Percentiles rank a stretch among this genome's conserved stretches.
phyloP scores from a whole-genome alignment of 768 basidiomycete genomes.

The Heimioporus sp. region DNA sequence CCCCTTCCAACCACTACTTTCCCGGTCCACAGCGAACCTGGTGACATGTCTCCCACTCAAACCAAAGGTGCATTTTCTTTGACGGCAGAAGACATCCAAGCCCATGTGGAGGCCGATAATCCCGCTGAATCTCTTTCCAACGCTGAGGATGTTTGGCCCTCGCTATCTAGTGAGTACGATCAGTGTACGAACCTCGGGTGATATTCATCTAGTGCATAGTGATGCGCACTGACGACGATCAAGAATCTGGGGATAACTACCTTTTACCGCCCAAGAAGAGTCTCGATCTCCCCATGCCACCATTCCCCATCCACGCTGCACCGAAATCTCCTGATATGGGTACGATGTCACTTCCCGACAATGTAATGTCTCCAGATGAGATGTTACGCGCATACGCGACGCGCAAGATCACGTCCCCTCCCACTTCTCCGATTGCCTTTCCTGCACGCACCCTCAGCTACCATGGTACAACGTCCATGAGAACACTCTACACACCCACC shows the following conservation, averaged over 20 bases:
- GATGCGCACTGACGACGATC: constrained; percentile 61
- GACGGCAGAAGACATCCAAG: constrained; percentile 61
- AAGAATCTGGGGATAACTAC: constrained; percentile 39
- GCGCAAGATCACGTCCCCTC: constrained; percentile 36
- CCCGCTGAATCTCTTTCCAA: constrained; percentile 33
- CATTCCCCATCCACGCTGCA: constrained; percentile 30
- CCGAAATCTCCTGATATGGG: constrained; percentile 35
- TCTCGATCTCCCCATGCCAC: constrained; percentile 31
- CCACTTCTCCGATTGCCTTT: constrained; percentile 31
- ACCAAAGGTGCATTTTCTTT: constrained; percentile 40
- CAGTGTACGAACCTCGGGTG: neutral
- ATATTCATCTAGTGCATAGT: constrained; percentile 39
- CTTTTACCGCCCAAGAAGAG: constrained; percentile 37
- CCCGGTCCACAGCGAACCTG: constrained; percentile 23
- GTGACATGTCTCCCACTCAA: constrained; percentile 44
- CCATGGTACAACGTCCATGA: constrained; percentile 24
- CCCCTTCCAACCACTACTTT: constrained; percentile 34
- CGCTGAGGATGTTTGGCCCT: constrained; percentile 64
- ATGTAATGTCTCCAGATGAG: constrained; percentile 62
- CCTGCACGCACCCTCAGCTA: constrained; percentile 25
- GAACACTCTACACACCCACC: constrained; percentile 27
- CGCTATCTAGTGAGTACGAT: constrained; percentile 54
- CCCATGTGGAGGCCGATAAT: constrained; percentile 42
- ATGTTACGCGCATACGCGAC: constrained; percentile 75
- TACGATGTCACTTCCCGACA: constrained; percentile 43